Percentiles rank a stretch among this genome's conserved stretches.
Conservation (phyloP, 768 basidiomycete genomes). For the Fomitopsis serialis region DNA sequence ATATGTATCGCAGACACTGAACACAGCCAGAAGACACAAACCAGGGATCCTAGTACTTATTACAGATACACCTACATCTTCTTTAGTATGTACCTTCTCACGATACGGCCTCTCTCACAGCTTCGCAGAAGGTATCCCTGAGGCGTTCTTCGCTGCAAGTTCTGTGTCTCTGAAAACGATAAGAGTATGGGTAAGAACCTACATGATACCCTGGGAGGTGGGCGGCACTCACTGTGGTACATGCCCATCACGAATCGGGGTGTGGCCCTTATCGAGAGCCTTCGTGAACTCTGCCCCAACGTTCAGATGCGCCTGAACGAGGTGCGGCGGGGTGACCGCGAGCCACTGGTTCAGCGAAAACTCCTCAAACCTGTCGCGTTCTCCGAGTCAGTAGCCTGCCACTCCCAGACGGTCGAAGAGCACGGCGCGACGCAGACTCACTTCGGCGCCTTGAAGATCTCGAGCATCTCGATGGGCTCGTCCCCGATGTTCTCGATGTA, state of each 20-base stretch:
- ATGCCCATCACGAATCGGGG: background rate
- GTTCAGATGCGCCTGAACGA: constrained; percentile 56
- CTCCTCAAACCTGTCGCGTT: constrained; percentile 26
- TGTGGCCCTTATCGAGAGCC: constrained; percentile 23
- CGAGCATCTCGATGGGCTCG: constrained; percentile 38
- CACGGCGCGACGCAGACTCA: background rate
- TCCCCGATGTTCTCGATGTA: constrained; percentile 41
- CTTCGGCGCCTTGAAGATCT: constrained; percentile 32
- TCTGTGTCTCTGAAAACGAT: no score
- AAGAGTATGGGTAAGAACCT: no score
- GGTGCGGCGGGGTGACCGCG: constrained; percentile 48
- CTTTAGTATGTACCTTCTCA: no score
- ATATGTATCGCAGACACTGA: no score
- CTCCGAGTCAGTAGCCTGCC: no score
- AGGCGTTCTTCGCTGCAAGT: no score
- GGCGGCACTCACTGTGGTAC: background rate
- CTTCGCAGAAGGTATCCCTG: no score
- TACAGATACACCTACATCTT: no score
- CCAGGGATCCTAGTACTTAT: no score
- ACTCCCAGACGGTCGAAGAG: background rate
- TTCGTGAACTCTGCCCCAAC: constrained; percentile 47
- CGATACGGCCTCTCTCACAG: no score
- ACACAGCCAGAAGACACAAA: no score
- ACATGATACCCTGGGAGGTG: no score
- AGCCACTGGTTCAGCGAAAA: constrained; percentile 45